Evolutionary conservation across 805 yeast genomes (phyloP).

Genomic region (Ogataea nakhonphanomensis): DNA sequence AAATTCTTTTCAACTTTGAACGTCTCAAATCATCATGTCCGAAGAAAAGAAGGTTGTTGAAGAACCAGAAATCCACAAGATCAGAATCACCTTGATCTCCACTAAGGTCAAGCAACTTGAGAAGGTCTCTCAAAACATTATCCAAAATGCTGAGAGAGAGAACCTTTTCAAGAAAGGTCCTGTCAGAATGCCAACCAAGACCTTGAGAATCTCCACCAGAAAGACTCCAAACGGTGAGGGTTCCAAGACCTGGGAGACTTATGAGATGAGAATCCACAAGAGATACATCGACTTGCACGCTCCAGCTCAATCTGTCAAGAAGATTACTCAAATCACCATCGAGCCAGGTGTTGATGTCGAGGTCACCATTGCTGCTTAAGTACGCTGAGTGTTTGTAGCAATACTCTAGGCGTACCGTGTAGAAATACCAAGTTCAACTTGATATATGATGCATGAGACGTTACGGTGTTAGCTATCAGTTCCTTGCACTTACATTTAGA

Average conservation of each 20-base stretch:
- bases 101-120: constrained; percentile 98
- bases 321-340: constrained; percentile 95
- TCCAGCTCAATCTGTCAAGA: constrained; percentile 89
- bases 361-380: constrained; percentile 84
- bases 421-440: constrained; percentile 31
- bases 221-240: constrained; percentile 99
- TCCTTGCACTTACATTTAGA: constrained; percentile 21
- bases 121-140: constrained; percentile 89
- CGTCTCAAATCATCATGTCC: constrained; percentile 52
- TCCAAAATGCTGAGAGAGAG: constrained; percentile 80
- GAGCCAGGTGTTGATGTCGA: constrained; percentile 99
- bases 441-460: constrained; percentile 40
- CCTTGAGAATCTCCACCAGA: constrained; percentile 97
- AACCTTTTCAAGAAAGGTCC: constrained; percentile 96
- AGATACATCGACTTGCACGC: constrained; percentile 98
- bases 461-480: constrained; percentile 63
- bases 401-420: constrained; percentile 61
- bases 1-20: constrained; percentile 27
- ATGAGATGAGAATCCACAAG: constrained; percentile 99
- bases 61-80: constrained; percentile 86
- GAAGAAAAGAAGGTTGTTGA: constrained; percentile 82
- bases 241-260: constrained; percentile 99
- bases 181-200: constrained; percentile 99
- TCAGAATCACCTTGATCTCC: constrained; percentile 98
- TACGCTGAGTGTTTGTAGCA: constrained; percentile 17